These are phyloP conservation scores for Pleurotus tuber-regium DNA, from an alignment of 768 basidiomycete species.

Conservation along the genomic window DNA sequence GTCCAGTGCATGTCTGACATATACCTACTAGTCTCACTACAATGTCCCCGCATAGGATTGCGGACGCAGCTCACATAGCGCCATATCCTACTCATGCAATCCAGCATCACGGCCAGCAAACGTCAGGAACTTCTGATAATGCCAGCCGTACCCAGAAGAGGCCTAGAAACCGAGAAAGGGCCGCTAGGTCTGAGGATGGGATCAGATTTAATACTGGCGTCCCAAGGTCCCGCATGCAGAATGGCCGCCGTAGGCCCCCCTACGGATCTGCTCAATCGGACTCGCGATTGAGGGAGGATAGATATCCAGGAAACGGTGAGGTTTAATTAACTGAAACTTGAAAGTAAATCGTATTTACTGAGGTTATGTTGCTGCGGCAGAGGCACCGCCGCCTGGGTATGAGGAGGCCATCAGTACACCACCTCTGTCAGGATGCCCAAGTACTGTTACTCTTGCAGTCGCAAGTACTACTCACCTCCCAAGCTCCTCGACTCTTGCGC, in stretches of 20 bases:
- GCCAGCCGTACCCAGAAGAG: slow-evolving; percentile 41
- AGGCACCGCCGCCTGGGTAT: slow-evolving; percentile 70
- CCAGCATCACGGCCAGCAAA: slow-evolving; percentile 51
- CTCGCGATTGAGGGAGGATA: slow-evolving; percentile 3
- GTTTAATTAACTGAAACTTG: no score
- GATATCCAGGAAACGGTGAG: background rate
- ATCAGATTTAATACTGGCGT: slow-evolving; percentile 40
- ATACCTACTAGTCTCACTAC: slow-evolving; percentile 7
- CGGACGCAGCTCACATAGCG: slow-evolving; percentile 49
- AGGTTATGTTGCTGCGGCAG: no score
- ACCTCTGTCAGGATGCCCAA: slow-evolving; percentile 36
- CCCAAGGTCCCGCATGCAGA: slow-evolving; percentile 28
- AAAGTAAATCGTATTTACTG: no score
- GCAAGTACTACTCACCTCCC: slow-evolving; percentile 21
- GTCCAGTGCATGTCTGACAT: slow-evolving; percentile 11
- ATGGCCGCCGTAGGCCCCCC: slow-evolving; percentile 22
- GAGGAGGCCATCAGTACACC: slow-evolving; percentile 61
- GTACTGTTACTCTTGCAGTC: slow-evolving; percentile 35
- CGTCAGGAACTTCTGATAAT: slow-evolving; percentile 50
- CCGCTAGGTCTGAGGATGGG: slow-evolving; percentile 42
- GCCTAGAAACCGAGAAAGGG: slow-evolving; percentile 46
- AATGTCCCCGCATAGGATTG: slow-evolving; percentile 29
- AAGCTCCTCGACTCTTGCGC: slow-evolving; percentile 1
- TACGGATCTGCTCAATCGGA: slow-evolving; percentile 11
- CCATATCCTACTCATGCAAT: slow-evolving; percentile 60